Evolutionary conservation across 176 grass and related monocot species (phyloP).

Genomic region (Olyra latifolia): DNA sequence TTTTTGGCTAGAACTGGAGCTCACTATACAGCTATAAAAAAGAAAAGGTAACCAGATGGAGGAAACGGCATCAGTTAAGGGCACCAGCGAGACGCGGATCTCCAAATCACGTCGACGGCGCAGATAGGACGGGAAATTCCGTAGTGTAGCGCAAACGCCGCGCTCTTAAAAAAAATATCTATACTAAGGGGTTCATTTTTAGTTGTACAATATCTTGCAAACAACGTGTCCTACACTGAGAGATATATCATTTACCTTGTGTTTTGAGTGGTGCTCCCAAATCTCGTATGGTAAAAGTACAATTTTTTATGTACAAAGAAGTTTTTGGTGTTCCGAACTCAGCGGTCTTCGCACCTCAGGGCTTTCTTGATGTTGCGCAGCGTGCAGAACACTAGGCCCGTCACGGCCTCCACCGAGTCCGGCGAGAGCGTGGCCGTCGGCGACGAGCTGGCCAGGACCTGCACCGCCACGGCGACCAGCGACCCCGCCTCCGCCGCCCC

Average conservation of each 20-base stretch:
- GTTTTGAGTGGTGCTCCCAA: not conserved
- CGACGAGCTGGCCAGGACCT: conserved; percentile 52
- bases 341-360: conserved; percentile 44
- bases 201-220: not conserved
- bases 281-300: not conserved
- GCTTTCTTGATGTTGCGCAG: conserved; percentile 67
- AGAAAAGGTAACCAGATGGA: no score
- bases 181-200: no score
- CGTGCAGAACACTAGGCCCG: conserved; percentile 45
- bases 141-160: no score
- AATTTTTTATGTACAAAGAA: not conserved
- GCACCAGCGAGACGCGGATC: no score
- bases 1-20: no score
- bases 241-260: not conserved
- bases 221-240: not conserved
- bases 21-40: no score
- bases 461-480: conserved; percentile 61
- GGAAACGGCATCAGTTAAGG: no score
- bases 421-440: conserved; percentile 23
- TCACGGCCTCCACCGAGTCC: conserved; percentile 38
- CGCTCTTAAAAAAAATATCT: no score
- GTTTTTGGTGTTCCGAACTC: not conserved
- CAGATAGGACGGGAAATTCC: no score
- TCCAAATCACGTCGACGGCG: no score
- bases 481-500: conserved; percentile 38